Percentiles rank a stretch among this genome's conserved stretches.
These are phyloP conservation scores for Paraurostyla sp. DNA, from an alignment of 73 alveolate genomes.

Conservation along the genomic window DNA sequence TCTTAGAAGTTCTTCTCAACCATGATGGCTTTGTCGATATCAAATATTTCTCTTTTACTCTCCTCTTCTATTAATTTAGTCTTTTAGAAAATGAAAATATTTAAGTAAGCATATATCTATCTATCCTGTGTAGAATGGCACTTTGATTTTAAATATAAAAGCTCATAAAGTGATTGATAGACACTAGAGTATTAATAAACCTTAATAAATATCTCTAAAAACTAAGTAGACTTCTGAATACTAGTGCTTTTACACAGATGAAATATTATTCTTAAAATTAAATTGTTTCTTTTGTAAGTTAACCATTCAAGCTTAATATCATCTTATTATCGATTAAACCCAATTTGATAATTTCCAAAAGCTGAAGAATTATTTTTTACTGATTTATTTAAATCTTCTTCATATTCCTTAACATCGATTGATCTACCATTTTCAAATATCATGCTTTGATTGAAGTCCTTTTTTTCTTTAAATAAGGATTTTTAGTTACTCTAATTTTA, in stretches of 20 bases:
- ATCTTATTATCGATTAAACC: neutral
- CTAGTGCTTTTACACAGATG: neutral
- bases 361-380: too few species aligned
- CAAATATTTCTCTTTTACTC: neutral
- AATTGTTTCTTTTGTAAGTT: neutral
- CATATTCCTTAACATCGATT: too few species aligned
- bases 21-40: neutral
- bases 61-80: neutral
- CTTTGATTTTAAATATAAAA: neutral
- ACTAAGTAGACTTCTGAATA: neutral
- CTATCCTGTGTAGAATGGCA: neutral
- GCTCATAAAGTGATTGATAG: neutral
- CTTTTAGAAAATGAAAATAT: neutral
- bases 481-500: neutral
- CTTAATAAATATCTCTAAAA: neutral
- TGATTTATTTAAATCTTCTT: too few species aligned
- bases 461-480: neutral
- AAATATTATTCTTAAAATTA: neutral
- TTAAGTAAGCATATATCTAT: neutral
- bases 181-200: neutral
- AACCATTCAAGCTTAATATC: neutral
- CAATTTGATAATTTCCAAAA: too few species aligned
- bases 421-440: too few species aligned
- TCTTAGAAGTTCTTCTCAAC: conserved; percentile 1
- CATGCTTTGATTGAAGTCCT: neutral